Percentiles rank a stretch among this genome's conserved stretches.
Evolutionary conservation across 1,284 basidiomycete species (phyloP).

Genomic region (Clitocybe nebularis): DNA sequence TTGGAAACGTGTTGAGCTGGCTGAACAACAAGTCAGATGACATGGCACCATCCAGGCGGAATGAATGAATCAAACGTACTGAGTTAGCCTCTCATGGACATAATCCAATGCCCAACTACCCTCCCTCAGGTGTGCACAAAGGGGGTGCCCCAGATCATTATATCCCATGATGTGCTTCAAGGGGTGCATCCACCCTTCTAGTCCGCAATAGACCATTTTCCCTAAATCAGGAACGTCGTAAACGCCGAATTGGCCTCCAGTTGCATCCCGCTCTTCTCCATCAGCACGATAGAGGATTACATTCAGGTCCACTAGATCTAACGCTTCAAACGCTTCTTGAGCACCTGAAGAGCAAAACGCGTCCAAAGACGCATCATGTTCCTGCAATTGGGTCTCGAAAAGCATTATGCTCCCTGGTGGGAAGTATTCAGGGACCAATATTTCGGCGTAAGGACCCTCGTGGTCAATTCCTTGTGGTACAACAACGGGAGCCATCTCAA

Average conservation of each 20-base stretch:
- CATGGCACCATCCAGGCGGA: no score
- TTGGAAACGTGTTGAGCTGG: constrained; percentile 65
- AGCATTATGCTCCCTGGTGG: constrained; percentile 91
- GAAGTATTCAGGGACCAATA: constrained; percentile 81
- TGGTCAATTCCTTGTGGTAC: constrained; percentile 56
- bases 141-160: constrained; percentile 89
- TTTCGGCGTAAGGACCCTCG: constrained; percentile 72
- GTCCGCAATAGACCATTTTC: constrained; percentile 80
- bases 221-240: constrained; percentile 79
- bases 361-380: constrained; percentile 65
- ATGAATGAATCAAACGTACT: constrained; percentile 42
- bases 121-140: constrained; percentile 82
- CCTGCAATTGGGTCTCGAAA: constrained; percentile 80
- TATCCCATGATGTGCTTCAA: constrained; percentile 77
- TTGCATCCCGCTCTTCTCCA: constrained; percentile 88
- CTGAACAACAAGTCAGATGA: constrained; percentile 46
- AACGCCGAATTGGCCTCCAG: constrained; percentile 64
- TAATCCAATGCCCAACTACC: constrained; percentile 93
- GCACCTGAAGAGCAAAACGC: constrained; percentile 65
- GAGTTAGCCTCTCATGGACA: constrained; percentile 63
- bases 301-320: constrained; percentile 88
- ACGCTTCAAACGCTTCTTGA: constrained; percentile 65
- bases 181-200: constrained; percentile 95
- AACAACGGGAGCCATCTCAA: constrained; percentile 55
- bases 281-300: constrained; percentile 80